Conservation (phyloP, 2,329 filamentous ascomycete species). For the Cladosporium velox region DNA sequence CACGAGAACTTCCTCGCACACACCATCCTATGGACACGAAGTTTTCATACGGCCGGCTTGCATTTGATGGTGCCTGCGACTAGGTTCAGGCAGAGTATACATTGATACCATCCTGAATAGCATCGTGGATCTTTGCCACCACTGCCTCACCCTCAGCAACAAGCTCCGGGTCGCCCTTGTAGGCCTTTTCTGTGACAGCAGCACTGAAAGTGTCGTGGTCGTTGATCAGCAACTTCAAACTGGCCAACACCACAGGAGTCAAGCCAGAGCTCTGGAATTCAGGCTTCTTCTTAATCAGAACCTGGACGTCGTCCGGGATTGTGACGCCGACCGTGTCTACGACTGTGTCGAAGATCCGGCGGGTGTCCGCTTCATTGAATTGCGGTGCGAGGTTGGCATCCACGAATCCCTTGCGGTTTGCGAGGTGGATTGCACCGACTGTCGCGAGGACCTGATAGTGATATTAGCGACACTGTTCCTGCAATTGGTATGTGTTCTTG, state of each 20-base stretch:
- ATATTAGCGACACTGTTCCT: not conserved
- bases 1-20: not conserved
- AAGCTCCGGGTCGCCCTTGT: not conserved
- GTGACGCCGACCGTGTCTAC: constrained; percentile 31
- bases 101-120: constrained; percentile 25
- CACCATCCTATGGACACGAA: not conserved
- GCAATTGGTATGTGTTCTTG: not conserved
- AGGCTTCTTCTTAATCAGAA: constrained; percentile 30
- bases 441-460: constrained; percentile 21
- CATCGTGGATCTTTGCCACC: constrained; percentile 25
- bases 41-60: not conserved
- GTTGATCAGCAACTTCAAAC: constrained; percentile 29
- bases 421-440: constrained; percentile 28
- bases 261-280: constrained; percentile 31
- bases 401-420: constrained; percentile 31
- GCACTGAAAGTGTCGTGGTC: constrained; percentile 33
- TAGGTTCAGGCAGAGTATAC: constrained; percentile 21
- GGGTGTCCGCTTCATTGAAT: constrained; percentile 30
- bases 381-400: constrained; percentile 27
- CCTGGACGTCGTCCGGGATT: constrained; percentile 26
- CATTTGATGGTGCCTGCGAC: not conserved
- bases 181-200: constrained; percentile 27
- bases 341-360: constrained; percentile 29
- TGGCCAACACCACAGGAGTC: constrained; percentile 29
- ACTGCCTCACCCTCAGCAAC: constrained; percentile 18